A percentile compares a stretch with the other conserved stretches of the same genome.
phyloP scores from a whole-genome alignment of 129 eudicot species.

The Kitagawia praeruptora region DNA sequence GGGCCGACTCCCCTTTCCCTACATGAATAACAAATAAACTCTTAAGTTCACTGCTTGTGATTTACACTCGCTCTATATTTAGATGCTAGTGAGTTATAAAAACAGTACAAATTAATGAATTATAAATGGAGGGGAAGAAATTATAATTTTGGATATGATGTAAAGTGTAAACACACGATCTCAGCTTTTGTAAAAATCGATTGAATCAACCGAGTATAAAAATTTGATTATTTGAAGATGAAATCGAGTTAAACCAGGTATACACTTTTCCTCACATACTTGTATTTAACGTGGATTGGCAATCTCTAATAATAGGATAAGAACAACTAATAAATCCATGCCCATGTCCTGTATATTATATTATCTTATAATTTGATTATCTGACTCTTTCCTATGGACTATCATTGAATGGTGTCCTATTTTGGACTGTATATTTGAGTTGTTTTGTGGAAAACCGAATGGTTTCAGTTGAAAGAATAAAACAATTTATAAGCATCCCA shows the following conservation, averaged over 20 bases:
- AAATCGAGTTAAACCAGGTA: slow-evolving; percentile 65
- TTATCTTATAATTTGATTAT: not conserved
- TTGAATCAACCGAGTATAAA: too few relatives aligned
- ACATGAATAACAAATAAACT: too few relatives aligned
- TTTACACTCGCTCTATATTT: too few relatives aligned
- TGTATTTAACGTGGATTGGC: not conserved
- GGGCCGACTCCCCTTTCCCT: too few relatives aligned
- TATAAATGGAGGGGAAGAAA: too few relatives aligned
- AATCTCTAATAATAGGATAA: not conserved
- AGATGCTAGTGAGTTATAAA: too few relatives aligned
- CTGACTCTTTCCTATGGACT: slow-evolving; percentile 67
- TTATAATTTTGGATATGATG: too few relatives aligned
- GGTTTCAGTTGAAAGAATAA: slow-evolving; percentile 73
- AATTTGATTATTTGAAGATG: too few relatives aligned
- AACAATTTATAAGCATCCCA: slow-evolving; percentile 48
- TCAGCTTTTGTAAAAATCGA: too few relatives aligned
- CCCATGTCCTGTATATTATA: not conserved
- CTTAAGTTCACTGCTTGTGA: too few relatives aligned
- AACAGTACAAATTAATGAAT: too few relatives aligned
- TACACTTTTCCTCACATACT: not conserved
- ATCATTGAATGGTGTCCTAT: slow-evolving; percentile 41
- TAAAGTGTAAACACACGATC: too few relatives aligned
- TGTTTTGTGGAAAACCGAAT: slow-evolving; percentile 58
- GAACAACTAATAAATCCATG: not conserved
- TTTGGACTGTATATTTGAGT: slow-evolving; percentile 39